Evolutionary conservation across 164 flowering plant species (phyloP).

Genomic region (Stephania japonica): DNA sequence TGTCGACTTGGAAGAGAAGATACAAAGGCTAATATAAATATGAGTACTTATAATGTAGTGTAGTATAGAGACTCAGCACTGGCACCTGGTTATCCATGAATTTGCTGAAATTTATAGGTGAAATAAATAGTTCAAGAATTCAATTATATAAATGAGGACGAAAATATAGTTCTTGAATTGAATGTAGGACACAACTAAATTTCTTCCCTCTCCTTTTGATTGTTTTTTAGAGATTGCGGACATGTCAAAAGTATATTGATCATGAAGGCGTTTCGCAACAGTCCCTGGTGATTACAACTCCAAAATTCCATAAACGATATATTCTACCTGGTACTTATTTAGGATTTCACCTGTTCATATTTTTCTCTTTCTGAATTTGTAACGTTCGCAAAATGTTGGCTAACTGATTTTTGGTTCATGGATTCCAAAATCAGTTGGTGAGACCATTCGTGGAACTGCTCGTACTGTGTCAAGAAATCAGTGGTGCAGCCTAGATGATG

Average conservation of each 20-base stretch:
- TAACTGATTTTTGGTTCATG: background rate
- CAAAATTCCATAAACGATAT: conserved; percentile 77
- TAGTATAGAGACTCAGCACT: no score
- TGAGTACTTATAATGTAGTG: no score
- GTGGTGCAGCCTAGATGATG: conserved; percentile 54
- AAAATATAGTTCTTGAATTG: background rate
- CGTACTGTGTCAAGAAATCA: conserved; percentile 34
- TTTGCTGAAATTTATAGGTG: no score
- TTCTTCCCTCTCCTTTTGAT: background rate
- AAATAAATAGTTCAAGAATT: no score
- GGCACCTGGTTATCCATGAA: no score
- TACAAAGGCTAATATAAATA: background rate
- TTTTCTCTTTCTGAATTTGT: background rate
- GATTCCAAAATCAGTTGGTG: conserved; percentile 41
- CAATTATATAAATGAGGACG: background rate
- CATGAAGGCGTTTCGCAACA: conserved; percentile 73
- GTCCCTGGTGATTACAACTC: conserved; percentile 55
- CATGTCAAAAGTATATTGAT: conserved; percentile 66
- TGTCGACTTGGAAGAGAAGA: background rate
- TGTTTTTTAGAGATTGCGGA: conserved; percentile 53
- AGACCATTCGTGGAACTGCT: conserved; percentile 43
- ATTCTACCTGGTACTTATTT: conserved; percentile 63
- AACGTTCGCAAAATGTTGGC: background rate
- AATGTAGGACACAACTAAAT: background rate
- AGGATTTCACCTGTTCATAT: background rate